Evolutionary conservation across 352 stramenopile species (phyloP).

Genomic region (Nothophytophthora sp.): DNA sequence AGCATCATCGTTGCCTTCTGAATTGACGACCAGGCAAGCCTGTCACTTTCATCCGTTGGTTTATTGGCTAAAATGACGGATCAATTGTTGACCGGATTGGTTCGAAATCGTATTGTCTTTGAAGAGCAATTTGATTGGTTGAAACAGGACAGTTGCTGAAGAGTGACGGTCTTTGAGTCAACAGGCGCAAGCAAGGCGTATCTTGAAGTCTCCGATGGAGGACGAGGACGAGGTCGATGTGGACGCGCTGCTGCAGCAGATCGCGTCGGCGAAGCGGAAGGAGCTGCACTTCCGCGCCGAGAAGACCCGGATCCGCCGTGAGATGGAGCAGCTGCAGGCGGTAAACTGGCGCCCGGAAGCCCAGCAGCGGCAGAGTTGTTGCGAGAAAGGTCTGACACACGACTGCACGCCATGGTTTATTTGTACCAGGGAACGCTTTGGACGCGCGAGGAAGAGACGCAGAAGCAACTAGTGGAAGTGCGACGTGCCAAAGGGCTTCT

Average conservation of each 20-base stretch:
- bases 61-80: conserved; percentile 11
- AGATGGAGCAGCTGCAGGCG: conserved; percentile 45
- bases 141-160: too few relatives aligned
- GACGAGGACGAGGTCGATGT: conserved; percentile 55
- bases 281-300: conserved; percentile 66
- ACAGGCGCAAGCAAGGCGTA: background rate
- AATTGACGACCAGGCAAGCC: background rate
- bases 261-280: conserved; percentile 55
- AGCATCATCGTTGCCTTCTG: conserved; percentile 22
- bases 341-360: conserved; percentile 20
- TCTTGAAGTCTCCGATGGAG: background rate
- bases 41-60: background rate
- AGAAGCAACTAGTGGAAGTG: conserved; percentile 43
- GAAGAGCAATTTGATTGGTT: background rate
- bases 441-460: conserved; percentile 44
- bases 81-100: too few relatives aligned
- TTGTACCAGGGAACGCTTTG: conserved; percentile 40
- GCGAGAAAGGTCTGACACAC: background rate
- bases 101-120: too few relatives aligned
- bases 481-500: conserved; percentile 31
- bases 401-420: background rate
- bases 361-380: background rate
- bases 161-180: too few relatives aligned
- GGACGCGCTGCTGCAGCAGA: conserved; percentile 54
- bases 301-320: conserved; percentile 64